Conservation (phyloP, 495 filamentous ascomycete genomes). For the Daldinia grandis region DNA sequence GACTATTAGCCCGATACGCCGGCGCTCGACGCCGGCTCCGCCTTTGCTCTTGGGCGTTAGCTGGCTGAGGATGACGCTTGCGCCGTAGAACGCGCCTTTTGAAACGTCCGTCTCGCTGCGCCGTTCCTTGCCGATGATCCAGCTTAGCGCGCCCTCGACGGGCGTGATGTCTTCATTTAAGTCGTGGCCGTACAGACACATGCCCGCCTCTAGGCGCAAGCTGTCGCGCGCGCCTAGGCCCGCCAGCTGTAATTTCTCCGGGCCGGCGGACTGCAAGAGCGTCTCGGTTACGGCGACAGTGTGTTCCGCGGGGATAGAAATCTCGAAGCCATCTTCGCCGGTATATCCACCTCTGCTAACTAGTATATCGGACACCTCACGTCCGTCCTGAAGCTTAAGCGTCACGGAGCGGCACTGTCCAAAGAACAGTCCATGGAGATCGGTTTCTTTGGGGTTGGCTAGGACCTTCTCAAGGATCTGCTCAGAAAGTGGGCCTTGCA, state of each 20-base stretch:
- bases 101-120: conserved; percentile 56
- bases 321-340: conserved; percentile 98
- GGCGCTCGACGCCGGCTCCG: conserved; percentile 68
- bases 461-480: conserved; percentile 67
- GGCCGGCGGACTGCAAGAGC: conserved; percentile 68
- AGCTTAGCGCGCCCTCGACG: conserved; percentile 81
- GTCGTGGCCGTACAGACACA: conserved; percentile 99
- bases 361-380: conserved; percentile 65
- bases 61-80: conserved; percentile 74
- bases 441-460: conserved; percentile 54
- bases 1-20: conserved; percentile 82
- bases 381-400: conserved; percentile 56
- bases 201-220: conserved; percentile 91
- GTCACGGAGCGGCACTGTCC: conserved; percentile 71
- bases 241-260: conserved; percentile 75
- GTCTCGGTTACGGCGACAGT: conserved; percentile 64
- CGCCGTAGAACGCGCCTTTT: conserved; percentile 76
- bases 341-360: conserved; percentile 93
- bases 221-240: conserved; percentile 92
- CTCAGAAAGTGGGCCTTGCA: conserved; percentile 84
- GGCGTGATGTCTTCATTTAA: conserved; percentile 89
- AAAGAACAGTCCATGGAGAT: conserved; percentile 79
- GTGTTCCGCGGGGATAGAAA: conserved; percentile 75
- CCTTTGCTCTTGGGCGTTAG: conserved; percentile 73
- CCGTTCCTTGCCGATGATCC: conserved; percentile 83